phyloP scores from a whole-genome alignment of 2,329 filamentous ascomycete genomes.

The Hypocrella siamensis region DNA sequence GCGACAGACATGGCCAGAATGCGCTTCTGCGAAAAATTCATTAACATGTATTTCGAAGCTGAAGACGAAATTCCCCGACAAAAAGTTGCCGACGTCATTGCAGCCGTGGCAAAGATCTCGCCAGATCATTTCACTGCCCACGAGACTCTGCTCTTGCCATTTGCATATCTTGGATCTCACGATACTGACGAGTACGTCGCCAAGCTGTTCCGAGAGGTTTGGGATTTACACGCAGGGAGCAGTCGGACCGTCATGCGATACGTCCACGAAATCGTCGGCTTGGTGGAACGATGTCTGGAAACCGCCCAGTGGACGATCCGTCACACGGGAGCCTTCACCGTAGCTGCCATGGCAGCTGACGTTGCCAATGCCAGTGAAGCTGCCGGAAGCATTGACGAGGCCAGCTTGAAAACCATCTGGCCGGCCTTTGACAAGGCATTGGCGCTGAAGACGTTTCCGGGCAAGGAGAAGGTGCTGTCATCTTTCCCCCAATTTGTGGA shows the following conservation, averaged over 20 bases:
- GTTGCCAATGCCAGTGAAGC: slow-evolving; percentile 43
- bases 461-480: slow-evolving; percentile 72
- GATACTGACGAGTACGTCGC: slow-evolving; percentile 69
- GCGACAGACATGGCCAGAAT: slow-evolving; percentile 32
- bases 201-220: slow-evolving; percentile 70
- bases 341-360: slow-evolving; percentile 57
- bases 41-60: slow-evolving; percentile 63
- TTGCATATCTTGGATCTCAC: slow-evolving; percentile 76
- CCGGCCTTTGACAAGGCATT: slow-evolving; percentile 69
- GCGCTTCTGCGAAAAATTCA: slow-evolving; percentile 35
- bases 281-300: slow-evolving; percentile 54
- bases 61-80: slow-evolving; percentile 64
- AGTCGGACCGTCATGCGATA: slow-evolving; percentile 70
- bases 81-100: slow-evolving; percentile 68
- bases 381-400: slow-evolving; percentile 41
- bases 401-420: slow-evolving; percentile 56
- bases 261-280: slow-evolving; percentile 60
- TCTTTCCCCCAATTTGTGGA: slow-evolving; percentile 67
- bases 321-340: slow-evolving; percentile 69
- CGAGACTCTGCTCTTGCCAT: slow-evolving; percentile 62
- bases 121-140: slow-evolving; percentile 76
- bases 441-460: slow-evolving; percentile 78
- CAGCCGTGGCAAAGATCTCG: slow-evolving; percentile 71
- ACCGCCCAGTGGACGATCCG: slow-evolving; percentile 82
- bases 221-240: slow-evolving; percentile 82